Evolutionary conservation across 441 rosid genomes (phyloP).

Genomic region (Sinapis alba): DNA sequence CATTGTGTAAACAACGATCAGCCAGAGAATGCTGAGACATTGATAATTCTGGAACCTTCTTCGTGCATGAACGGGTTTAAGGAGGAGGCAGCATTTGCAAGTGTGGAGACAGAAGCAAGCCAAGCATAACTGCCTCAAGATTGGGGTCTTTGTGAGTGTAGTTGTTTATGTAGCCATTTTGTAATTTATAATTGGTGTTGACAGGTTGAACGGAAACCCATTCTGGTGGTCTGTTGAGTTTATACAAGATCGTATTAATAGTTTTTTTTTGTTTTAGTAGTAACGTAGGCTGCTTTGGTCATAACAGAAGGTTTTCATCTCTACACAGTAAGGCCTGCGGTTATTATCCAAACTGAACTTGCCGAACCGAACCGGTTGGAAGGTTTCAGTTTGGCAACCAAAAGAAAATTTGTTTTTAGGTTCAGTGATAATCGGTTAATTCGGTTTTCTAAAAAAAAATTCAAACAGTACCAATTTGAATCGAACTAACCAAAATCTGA

Average conservation of each 20-base stretch:
- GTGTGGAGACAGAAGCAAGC: conserved; percentile 42
- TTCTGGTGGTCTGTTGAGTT: neutral
- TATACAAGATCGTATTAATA: neutral
- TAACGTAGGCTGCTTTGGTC: neutral
- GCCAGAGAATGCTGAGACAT: conserved; percentile 25
- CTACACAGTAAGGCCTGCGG: too few species aligned
- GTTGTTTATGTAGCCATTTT: conserved; percentile 19
- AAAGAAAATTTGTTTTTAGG: too few species aligned
- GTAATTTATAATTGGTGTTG: neutral
- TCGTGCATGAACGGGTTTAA: conserved; percentile 40
- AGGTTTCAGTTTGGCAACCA: too few species aligned
- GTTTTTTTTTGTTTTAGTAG: neutral
- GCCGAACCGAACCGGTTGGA: too few species aligned
- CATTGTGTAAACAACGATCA: conserved; percentile 35
- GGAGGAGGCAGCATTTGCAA: conserved; percentile 35
- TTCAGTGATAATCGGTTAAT: too few species aligned
- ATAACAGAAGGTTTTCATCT: neutral
- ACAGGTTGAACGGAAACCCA: neutral
- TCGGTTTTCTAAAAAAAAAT: too few species aligned
- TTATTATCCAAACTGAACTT: too few species aligned
- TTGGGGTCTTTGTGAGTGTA: conserved; percentile 1
- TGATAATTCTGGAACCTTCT: conserved; percentile 18
- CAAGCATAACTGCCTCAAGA: conserved; percentile 26
- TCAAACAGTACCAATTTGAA: too few species aligned
- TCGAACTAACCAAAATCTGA: too few species aligned